Evolutionary conservation across 2,329 filamentous ascomycete species (phyloP), one percentile per base, ranked within the genome.

Genomic region (Cladobotryum mycophilum): DNA sequence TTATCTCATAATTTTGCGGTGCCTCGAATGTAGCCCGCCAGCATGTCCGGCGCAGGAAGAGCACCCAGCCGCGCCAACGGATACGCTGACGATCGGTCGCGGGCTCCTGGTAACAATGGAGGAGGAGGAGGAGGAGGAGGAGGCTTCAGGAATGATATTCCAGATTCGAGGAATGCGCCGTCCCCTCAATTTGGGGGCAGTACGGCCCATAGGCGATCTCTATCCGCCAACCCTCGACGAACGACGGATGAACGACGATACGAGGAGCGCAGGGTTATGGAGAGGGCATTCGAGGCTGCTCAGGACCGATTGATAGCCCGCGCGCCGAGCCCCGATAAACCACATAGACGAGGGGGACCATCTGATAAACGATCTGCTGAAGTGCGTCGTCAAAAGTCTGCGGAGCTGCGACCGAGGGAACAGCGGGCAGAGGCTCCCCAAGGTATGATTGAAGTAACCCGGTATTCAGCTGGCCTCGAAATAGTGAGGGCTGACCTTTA

Each of bases 291-390:
- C 49, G 75, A 84, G 53, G 81, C 81, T 42, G 83, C 81, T 18
- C 72, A 80, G 51, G 85, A 89, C 61, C 81, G 80, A 49, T 64
- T 84, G 49, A 75, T 81, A 35, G 73, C 77, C 51, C 76, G 81
- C 51, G 75, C 76, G 7, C 77, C 74, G 61, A 88, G 84, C 59
- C 78, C 84, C 1, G 77, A 78, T 43, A 73, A 74, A 55, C 75
- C 80, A 4, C 75, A 76, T 46, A 68, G 73, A 42, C 68, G 72
- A 37, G 61, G 62, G 38, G 65, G 64, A 4, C 62, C 66, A 13
- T 67, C 68, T 53, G 63, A 74, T 57, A 72, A 64, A 52, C 62
- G 61, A 45, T 63, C 58, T n/a, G 64, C 58, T 3, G 73, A 77
- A 38, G 56, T 60, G 20, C 57, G 65, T 8, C 71, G 67, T 56